Evolutionary conservation across 1,139 yeast genomes (phyloP), one percentile per base, ranked within the genome.

Genomic region (Pichia norvegensis): DNA sequence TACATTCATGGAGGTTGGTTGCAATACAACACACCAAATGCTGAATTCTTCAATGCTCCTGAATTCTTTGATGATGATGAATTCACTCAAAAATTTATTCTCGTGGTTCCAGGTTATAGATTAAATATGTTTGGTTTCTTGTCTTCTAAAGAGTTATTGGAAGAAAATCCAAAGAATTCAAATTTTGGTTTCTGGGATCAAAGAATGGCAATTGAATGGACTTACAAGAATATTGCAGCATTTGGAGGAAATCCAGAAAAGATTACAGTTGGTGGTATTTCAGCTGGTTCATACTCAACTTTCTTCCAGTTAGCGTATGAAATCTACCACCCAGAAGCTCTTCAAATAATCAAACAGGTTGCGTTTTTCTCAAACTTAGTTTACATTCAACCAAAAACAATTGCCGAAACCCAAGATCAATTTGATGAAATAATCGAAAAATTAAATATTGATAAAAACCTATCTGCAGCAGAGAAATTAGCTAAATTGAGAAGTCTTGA

Each of bases 111-210:
- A 10, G 72, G 69, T 10, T 70, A 69, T 51, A 54, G 74, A 42
- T 55, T 69, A 38, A 68, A 69, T 45, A 58, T 67, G 40, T 65
- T 69, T 52, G 74, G 74, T 2, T 70, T 69, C 50, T 52, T 69
- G 19, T 54, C 68, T 10, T 52, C 60, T 13, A 53, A 59, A 35
- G 67, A 63, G 39, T 49, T 64, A 33, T 40, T 56, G 1, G 63
- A 60, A 29, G 65, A 61, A 41, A 55, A 57, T 48, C 55, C 48
- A 36, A 54, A 45, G 46, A 56, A 53, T 46, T 55, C 68, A 8
- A 70, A 70, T 48, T 64, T 67, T 43, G 74, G 73, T 5, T 61
- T 69, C 48, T 69, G 72, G 70, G 77, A 73, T 41, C 64, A 62
- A 45, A 58, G 67, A 43, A 47, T 65, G 36, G 67, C 70, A 2